phyloP scores from a whole-genome alignment of 108 stramenopile species.

The Aurantiochytrium sp. region DNA sequence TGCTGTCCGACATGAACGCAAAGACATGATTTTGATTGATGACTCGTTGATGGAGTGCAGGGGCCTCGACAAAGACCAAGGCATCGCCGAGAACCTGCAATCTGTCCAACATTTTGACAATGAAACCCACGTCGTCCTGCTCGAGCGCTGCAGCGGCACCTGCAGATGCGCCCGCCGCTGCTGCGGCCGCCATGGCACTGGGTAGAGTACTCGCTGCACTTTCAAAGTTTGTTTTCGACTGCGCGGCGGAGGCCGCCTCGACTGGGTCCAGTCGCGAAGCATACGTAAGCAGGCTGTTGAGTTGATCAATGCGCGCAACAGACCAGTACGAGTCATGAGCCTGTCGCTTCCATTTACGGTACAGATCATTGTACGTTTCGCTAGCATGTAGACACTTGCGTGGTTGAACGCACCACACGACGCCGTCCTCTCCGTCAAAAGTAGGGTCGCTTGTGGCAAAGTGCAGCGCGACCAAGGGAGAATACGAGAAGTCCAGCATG shows the following conservation, averaged over 20 bases:
- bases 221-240: too few species aligned
- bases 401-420: not conserved
- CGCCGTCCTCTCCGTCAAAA: not conserved
- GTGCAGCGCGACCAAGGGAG: not conserved
- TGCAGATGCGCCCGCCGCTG: too few species aligned
- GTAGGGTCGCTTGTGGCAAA: not conserved
- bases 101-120: not conserved
- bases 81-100: not conserved
- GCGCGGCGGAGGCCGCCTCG: not conserved
- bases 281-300: not conserved
- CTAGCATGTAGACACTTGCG: not conserved
- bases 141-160: not conserved
- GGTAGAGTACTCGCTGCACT: too few species aligned
- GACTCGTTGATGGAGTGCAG: not conserved
- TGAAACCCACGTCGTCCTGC: not conserved
- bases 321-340: not conserved
- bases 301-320: not conserved
- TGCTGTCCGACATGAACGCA: not conserved
- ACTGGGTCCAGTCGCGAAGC: not conserved
- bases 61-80: not conserved
- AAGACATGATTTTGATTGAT: conserved; percentile 9
- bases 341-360: not conserved
- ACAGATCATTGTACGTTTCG: not conserved
- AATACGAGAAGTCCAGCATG: not conserved
- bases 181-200: too few species aligned